Evolutionary conservation across 2,329 filamentous ascomycete species (phyloP), one percentile per base, ranked within the genome.

Genomic region (Hortaea sp.): DNA sequence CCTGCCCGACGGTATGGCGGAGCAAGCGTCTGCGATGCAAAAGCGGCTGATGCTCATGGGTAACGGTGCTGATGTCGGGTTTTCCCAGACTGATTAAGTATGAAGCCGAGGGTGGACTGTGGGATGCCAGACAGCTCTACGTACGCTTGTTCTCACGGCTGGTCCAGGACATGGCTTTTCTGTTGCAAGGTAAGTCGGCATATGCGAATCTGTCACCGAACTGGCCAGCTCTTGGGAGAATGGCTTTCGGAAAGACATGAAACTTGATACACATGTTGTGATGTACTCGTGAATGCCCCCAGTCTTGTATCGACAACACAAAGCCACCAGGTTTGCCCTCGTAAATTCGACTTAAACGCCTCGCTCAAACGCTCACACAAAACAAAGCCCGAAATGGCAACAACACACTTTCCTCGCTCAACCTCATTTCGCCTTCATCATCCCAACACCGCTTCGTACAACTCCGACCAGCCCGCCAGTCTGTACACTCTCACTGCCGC

Each of bases 381-480:
- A 39, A 39, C 37, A 39, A 7, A 20, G 11, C 37, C 10, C 37
- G 32, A n/a, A 9, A 9, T n/a, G 7, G 32, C 7, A 35, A 20
- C 9, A 20, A 5, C 37, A 39, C n/a, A n/a, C n/a, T n/a, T n/a
- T n/a, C n/a, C n/a, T n/a, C n/a, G n/a, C 7, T 39, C 9, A 2
- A 20, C 12, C 3, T 44, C 45, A 56, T n/a, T 50, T 51, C 11
- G 45, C 50, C 47, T 57, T 53, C 69, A 80, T 76, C 49, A 97
- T 69, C 64, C 95, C 90, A 29, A 87, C 89, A 0, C 92, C 92
- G 46, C 79, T 84, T 50, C 92, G 76, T 38, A 98, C 79, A 5
- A 95, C 86, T 1, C 90, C 92, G 7, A 97, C 87, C 40, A 95
- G 74, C 0, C 89, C 92, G 5, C 92, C 90, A 0, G 92, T 97